These are phyloP conservation scores for Paramecium caudatum DNA, from an alignment of 73 alveolate genomes.

Conservation along the genomic window DNA sequence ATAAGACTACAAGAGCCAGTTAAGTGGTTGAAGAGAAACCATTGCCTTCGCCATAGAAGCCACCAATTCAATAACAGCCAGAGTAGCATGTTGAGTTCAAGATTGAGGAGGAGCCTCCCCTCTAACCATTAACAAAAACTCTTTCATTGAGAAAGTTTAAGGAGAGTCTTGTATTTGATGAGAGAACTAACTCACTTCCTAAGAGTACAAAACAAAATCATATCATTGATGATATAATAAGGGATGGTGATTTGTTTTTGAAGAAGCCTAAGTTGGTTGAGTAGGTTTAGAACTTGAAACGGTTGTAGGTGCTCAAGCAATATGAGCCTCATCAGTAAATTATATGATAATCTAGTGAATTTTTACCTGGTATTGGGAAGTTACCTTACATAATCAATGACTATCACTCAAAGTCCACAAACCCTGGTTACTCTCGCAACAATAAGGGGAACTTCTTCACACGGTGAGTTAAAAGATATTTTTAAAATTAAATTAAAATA, in stretches of 20 bases:
- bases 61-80: not conserved
- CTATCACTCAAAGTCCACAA: slow-evolving; percentile 73
- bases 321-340: slow-evolving; percentile 61
- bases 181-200: slow-evolving; percentile 74
- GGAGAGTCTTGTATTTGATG: slow-evolving; percentile 71
- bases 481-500: slow-evolving; percentile 25
- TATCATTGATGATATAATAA: slow-evolving; percentile 62
- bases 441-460: slow-evolving; percentile 73
- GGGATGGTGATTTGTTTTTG: slow-evolving; percentile 52
- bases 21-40: not conserved
- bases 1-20: not conserved
- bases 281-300: slow-evolving; percentile 55
- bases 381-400: slow-evolving; percentile 73
- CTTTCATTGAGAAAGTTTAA: slow-evolving; percentile 52
- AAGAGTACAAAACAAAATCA: slow-evolving; percentile 70
- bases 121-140: not conserved
- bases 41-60: not conserved
- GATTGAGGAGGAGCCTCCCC: not conserved
- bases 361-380: slow-evolving; percentile 70
- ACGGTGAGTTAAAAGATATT: slow-evolving; percentile 52
- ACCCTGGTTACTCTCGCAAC: slow-evolving; percentile 72
- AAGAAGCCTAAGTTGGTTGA: slow-evolving; percentile 57
- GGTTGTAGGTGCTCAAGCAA: slow-evolving; percentile 54
- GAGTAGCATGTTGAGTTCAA: not conserved
- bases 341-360: not conserved